Conservation (phyloP, 2,329 filamentous ascomycete genomes). For the Neofusicoccum cordaticola region DNA sequence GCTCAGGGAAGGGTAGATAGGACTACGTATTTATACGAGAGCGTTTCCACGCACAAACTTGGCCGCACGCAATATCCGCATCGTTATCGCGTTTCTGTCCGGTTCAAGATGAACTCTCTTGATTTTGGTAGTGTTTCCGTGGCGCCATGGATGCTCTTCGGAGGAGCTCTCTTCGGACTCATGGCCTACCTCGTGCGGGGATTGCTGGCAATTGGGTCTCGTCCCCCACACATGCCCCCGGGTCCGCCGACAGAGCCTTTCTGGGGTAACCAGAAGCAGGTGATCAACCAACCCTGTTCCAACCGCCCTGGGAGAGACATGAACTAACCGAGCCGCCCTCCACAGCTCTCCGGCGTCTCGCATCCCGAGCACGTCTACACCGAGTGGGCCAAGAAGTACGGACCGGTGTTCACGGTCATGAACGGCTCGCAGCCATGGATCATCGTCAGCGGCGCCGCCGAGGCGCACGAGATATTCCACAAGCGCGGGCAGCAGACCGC, state of each 20-base stretch:
- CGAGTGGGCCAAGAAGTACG: constrained; percentile 53
- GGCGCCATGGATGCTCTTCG: background rate
- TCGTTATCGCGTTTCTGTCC: too few species aligned
- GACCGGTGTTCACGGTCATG: constrained; percentile 52
- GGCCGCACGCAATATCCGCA: too few species aligned
- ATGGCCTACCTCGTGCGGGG: background rate
- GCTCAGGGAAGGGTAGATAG: too few species aligned
- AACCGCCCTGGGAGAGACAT: background rate
- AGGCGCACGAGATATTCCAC: constrained; percentile 1
- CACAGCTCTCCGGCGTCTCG: background rate
- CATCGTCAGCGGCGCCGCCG: background rate
- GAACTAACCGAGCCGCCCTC: background rate
- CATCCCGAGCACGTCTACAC: constrained; percentile 45
- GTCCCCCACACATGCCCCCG: constrained; percentile 43
- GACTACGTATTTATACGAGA: too few species aligned
- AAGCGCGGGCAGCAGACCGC: background rate
- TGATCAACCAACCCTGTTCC: background rate
- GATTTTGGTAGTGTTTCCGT: too few species aligned
- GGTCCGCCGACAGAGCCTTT: constrained; percentile 53
- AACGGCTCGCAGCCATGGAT: constrained; percentile 36
- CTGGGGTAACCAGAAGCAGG: constrained; percentile 51
- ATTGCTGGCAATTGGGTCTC: constrained; percentile 15
- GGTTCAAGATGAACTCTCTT: too few species aligned
- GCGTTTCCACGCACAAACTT: too few species aligned
- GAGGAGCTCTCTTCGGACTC: background rate